Percentiles rank a stretch among this genome's conserved stretches.
phyloP scores from a whole-genome alignment of 495 filamentous ascomycete genomes.

The Apodospora peruviana region DNA sequence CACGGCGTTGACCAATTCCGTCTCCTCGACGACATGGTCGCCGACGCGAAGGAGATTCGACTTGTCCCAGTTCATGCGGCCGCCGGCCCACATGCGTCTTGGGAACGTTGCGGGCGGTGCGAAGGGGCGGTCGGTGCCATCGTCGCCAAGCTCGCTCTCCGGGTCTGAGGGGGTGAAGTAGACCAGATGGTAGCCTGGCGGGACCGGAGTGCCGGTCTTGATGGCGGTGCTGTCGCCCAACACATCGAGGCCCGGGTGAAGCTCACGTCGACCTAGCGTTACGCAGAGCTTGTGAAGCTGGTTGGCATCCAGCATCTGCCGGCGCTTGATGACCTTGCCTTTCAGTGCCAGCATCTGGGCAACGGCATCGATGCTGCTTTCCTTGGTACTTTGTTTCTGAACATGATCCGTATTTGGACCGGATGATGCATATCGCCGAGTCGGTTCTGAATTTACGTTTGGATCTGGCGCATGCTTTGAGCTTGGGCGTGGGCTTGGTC shows the following conservation, averaged over 20 bases:
- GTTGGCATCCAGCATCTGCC: constrained; percentile 51
- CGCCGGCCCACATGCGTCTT: constrained; percentile 66
- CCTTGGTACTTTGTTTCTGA: too few species aligned
- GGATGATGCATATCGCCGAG: too few species aligned
- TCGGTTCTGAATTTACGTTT: too few species aligned
- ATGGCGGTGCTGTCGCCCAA: constrained; percentile 23
- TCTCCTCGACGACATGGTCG: constrained; percentile 52
- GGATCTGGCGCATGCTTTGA: too few species aligned
- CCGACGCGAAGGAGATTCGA: constrained; percentile 29
- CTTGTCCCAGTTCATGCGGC: constrained; percentile 45
- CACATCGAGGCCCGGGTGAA: constrained; percentile 13
- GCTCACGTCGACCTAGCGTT: constrained; percentile 43
- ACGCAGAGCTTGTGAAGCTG: constrained; percentile 52
- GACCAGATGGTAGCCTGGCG: constrained; percentile 54
- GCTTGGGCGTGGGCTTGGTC: too few species aligned
- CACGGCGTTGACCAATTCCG: constrained; percentile 44
- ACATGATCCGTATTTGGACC: too few species aligned
- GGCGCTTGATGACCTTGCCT: constrained; percentile 22
- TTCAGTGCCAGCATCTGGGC: background rate
- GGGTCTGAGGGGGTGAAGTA: constrained; percentile 54
- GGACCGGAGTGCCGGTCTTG: constrained; percentile 39
- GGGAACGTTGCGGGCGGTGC: constrained; percentile 56
- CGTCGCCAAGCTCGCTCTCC: constrained; percentile 47
- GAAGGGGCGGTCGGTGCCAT: constrained; percentile 57
- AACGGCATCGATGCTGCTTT: background rate